Evolutionary conservation across 148 eudicot genomes (phyloP).

Genomic region (Gaultheria prostrata): DNA sequence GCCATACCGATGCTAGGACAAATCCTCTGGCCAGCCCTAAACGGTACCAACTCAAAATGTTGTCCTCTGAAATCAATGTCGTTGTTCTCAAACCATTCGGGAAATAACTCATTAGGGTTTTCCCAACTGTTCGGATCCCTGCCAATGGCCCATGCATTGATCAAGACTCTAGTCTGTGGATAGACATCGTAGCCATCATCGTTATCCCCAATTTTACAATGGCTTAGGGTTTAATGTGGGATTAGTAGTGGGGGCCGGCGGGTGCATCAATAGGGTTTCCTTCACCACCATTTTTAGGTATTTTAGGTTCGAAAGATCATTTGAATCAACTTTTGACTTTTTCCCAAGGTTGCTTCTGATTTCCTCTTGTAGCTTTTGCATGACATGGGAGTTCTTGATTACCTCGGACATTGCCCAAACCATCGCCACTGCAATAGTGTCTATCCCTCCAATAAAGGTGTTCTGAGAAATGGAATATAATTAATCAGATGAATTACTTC

Average conservation of each 20-base stretch:
- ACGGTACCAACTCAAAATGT: background rate
- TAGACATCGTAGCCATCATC: background rate
- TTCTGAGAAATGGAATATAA: background rate
- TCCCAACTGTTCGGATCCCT: background rate
- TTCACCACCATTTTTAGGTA: slow-evolving; percentile 7
- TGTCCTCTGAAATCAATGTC: background rate
- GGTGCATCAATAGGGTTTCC: slow-evolving; percentile 6
- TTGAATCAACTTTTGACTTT: background rate
- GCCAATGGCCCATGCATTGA: background rate
- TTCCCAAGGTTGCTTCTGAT: background rate
- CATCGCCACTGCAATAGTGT: background rate
- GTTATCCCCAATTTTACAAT: background rate
- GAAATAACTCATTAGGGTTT: background rate
- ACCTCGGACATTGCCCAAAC: slow-evolving; percentile 6
- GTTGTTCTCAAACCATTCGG: background rate
- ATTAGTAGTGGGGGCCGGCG: background rate
- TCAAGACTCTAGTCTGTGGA: background rate
- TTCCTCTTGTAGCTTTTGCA: slow-evolving; percentile 8
- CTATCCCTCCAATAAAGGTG: background rate
- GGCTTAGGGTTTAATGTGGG: background rate
- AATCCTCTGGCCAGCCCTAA: background rate
- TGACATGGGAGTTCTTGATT: background rate
- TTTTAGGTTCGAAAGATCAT: background rate
- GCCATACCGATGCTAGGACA: background rate
- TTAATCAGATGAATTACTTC: background rate